Percentiles rank a stretch among this genome's conserved stretches.
Conservation (phyloP, 768 basidiomycete species). For the Suillus ampliporus region DNA sequence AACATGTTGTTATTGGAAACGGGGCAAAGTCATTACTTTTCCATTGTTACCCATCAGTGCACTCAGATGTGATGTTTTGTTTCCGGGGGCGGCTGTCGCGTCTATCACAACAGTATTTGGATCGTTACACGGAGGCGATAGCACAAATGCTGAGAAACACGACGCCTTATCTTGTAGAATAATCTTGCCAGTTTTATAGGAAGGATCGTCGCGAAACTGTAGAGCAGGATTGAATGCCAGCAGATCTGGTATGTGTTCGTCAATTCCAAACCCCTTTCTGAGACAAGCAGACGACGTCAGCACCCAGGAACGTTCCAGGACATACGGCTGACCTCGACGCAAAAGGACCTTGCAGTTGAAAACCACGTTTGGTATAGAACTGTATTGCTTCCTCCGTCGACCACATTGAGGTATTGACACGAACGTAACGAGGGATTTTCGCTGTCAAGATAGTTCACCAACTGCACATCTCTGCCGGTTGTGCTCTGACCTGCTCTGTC, state of each 20-base stretch:
- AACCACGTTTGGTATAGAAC: constrained; percentile 62
- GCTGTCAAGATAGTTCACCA: constrained; percentile 42
- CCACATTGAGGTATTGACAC: constrained; percentile 80
- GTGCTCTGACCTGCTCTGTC: constrained; percentile 60
- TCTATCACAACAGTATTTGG: constrained; percentile 72
- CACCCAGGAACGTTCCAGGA: neutral
- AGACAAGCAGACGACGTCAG: constrained; percentile 12
- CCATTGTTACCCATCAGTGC: constrained; percentile 86
- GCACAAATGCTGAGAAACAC: constrained; percentile 90
- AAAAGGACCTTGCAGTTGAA: constrained; percentile 55
- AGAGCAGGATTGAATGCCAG: constrained; percentile 73
- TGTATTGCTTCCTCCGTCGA: constrained; percentile 66
- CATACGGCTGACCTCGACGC: constrained; percentile 51
- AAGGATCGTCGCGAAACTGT: constrained; percentile 70
- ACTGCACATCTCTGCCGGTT: neutral
- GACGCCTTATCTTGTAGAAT: constrained; percentile 98
- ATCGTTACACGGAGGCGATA: constrained; percentile 69
- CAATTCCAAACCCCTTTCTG: constrained; percentile 71
- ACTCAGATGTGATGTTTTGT: constrained; percentile 95
- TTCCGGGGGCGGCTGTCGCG: constrained; percentile 96
- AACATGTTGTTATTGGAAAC: constrained; percentile 4
- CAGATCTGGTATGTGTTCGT: constrained; percentile 83
- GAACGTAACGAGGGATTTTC: constrained; percentile 81
- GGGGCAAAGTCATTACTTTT: constrained; percentile 54
- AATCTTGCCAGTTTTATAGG: constrained; percentile 79